A percentile compares a stretch with the other conserved stretches of the same genome.
Conservation (phyloP, 1,284 basidiomycete species). For the Ustilago cynodontis region DNA sequence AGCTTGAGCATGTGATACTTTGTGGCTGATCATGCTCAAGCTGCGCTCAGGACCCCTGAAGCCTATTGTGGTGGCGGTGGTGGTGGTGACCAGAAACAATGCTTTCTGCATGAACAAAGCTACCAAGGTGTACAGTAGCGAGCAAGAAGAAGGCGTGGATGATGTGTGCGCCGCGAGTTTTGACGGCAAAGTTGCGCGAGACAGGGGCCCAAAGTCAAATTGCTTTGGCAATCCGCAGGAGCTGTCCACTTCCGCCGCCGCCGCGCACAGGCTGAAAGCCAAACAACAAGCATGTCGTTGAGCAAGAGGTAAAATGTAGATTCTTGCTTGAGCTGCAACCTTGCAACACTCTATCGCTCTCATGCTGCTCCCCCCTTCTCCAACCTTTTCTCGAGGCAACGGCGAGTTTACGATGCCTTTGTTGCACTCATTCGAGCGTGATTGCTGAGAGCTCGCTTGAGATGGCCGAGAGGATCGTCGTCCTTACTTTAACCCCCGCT, state of each 20-base stretch:
- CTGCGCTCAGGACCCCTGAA: background rate
- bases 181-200: conserved; percentile 4
- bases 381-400: background rate
- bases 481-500: conserved; percentile 31
- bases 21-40: background rate
- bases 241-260: conserved; percentile 32
- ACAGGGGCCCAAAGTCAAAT: too few species aligned
- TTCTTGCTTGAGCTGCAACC: conserved; percentile 22
- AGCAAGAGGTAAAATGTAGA: conserved; percentile 10
- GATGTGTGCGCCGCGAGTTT: conserved; percentile 1
- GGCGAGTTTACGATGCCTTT: too few species aligned
- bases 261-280: too few species aligned
- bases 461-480: background rate
- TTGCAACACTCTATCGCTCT: background rate
- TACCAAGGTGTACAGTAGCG: background rate
- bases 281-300: conserved; percentile 3
- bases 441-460: background rate
- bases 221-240: too few species aligned
- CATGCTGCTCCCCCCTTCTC: background rate
- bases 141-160: conserved; percentile 2
- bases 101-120: background rate
- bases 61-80: background rate
- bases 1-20: background rate
- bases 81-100: background rate
- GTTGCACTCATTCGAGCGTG: too few species aligned